phyloP scores from a whole-genome alignment of 2,329 filamentous ascomycete genomes.

The Pseudopithomyces maydicus region DNA sequence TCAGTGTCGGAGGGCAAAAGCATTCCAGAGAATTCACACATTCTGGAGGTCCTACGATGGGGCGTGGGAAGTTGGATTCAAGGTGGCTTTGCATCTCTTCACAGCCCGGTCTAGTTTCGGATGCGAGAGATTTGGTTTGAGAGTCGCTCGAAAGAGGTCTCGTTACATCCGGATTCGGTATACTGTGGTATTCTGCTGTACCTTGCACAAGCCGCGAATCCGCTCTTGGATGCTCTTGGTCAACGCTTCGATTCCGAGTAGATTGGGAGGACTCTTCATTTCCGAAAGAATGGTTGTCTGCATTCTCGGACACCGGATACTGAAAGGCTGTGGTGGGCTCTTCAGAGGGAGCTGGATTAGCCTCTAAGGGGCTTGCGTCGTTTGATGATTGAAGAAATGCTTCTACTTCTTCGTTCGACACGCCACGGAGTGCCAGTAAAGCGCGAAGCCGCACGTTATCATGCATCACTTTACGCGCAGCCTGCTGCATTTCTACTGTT shows the following conservation, averaged over 20 bases:
- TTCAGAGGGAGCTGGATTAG: neutral
- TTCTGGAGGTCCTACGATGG: neutral
- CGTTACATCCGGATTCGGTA: no score
- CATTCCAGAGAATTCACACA: neutral
- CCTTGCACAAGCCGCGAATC: neutral
- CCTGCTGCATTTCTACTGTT: conserved; percentile 69
- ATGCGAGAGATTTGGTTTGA: no score
- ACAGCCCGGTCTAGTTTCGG: neutral
- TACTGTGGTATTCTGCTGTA: neutral
- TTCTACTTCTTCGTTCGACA: conserved; percentile 25
- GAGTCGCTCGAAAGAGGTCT: no score
- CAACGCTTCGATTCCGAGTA: neutral
- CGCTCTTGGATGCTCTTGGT: neutral
- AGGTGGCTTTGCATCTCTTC: neutral
- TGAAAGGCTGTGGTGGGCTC: neutral
- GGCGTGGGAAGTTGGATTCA: neutral
- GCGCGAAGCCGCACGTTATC: conserved; percentile 68
- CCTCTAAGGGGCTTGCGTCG: neutral
- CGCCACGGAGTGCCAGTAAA: conserved; percentile 53
- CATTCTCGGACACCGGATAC: neutral
- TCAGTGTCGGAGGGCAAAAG: conserved; percentile 11
- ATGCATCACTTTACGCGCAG: conserved; percentile 68
- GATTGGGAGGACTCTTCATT: neutral
- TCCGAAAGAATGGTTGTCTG: neutral
- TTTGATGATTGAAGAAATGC: conserved; percentile 22